Evolutionary conservation across 768 basidiomycete genomes (phyloP).

Genomic region (Rhizopogon rudus): DNA sequence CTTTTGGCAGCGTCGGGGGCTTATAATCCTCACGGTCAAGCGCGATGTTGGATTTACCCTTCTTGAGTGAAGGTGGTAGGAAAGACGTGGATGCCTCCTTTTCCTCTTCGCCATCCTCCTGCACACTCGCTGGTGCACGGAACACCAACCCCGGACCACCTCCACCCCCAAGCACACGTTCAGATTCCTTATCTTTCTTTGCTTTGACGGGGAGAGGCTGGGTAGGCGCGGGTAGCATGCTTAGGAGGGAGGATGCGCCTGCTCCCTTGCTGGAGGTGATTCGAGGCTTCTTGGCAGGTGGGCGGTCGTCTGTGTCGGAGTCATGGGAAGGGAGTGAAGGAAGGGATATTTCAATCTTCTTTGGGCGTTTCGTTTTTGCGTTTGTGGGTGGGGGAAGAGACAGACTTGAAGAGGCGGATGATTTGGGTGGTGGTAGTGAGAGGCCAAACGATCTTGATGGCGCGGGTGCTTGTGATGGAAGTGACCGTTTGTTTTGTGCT

Average conservation of each 20-base stretch:
- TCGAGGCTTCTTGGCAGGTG: constrained; percentile 55
- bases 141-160: constrained; percentile 60
- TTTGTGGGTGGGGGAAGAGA: constrained; percentile 27
- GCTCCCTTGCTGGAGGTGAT: constrained; percentile 35
- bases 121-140: constrained; percentile 27
- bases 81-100: constrained; percentile 41
- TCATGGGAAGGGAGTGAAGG: constrained; percentile 25
- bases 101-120: constrained; percentile 12
- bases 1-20: constrained; percentile 7
- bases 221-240: constrained; percentile 76
- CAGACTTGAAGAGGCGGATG: constrained; percentile 17
- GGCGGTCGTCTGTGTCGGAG: constrained; percentile 44
- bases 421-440: constrained; percentile 32
- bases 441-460: constrained; percentile 26
- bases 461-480: constrained; percentile 8
- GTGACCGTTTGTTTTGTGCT: constrained; percentile 1
- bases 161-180: constrained; percentile 63
- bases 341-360: constrained; percentile 38
- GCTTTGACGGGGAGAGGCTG: constrained; percentile 35
- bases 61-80: constrained; percentile 53
- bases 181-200: constrained; percentile 31
- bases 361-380: constrained; percentile 36
- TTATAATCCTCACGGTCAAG: constrained; percentile 33
- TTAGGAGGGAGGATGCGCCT: constrained; percentile 59
- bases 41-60: constrained; percentile 56